Evolutionary conservation across 2,329 filamentous ascomycete species (phyloP).

Genomic region (Arachnomyces sp.): DNA sequence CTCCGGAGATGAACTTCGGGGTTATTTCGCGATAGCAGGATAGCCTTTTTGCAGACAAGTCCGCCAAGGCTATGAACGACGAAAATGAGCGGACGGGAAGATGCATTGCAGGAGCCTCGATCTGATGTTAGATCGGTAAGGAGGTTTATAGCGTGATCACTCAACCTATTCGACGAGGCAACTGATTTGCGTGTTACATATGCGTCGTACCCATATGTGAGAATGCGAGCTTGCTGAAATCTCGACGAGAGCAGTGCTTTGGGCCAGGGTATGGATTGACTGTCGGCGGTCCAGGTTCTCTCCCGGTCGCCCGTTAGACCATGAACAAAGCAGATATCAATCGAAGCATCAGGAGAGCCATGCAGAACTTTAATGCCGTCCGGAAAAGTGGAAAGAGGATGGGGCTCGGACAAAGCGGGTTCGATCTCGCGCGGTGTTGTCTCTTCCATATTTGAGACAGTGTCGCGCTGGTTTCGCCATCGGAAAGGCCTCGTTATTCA

Average conservation of each 20-base stretch:
- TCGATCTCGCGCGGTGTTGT: too few relatives aligned
- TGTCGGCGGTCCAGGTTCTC: conserved; percentile 8
- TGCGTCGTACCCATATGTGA: conserved; percentile 7
- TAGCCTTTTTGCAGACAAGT: conserved; percentile 26
- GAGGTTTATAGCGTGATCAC: conserved; percentile 1
- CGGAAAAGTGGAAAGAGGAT: too few relatives aligned
- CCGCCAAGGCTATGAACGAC: conserved; percentile 1
- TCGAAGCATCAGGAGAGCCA: conserved; percentile 1
- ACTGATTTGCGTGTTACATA: conserved; percentile 3
- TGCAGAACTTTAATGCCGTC: conserved; percentile 7
- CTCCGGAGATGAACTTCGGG: conserved; percentile 21
- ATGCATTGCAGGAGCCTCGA: neutral
- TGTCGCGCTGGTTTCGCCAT: too few relatives aligned
- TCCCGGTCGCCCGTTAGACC: conserved; percentile 12
- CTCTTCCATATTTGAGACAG: too few relatives aligned
- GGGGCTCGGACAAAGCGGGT: too few relatives aligned
- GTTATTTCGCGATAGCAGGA: conserved; percentile 26
- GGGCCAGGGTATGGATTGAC: conserved; percentile 5
- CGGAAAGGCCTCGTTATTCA: too few relatives aligned
- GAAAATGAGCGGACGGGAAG: conserved; percentile 1
- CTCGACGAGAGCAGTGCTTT: conserved; percentile 5
- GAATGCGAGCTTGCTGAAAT: conserved; percentile 1
- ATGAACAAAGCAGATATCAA: conserved; percentile 11
- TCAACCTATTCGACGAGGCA: neutral
- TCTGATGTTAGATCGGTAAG: neutral